Evolutionary conservation across 225 moss, liverwort and hornwort genomes (phyloP).

Genomic region (Pseudisothecium myosuroides): DNA sequence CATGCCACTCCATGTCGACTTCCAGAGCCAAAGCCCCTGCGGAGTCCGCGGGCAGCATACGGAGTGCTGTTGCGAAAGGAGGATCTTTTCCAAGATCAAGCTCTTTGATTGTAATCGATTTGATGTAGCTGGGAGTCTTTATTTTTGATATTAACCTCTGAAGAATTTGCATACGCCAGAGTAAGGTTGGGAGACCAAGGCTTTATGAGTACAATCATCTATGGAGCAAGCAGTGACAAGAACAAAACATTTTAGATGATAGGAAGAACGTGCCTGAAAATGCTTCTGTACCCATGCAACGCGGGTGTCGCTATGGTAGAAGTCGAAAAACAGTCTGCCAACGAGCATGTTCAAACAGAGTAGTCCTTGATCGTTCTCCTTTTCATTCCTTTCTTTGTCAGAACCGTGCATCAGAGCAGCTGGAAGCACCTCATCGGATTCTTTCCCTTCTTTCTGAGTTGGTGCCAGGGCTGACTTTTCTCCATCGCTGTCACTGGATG

Average conservation of each 20-base stretch:
- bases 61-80: conserved; percentile 66
- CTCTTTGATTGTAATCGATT: conserved; percentile 69
- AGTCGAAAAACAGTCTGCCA: conserved; percentile 78
- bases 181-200: not conserved
- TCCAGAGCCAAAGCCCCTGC: conserved; percentile 77
- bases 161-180: not conserved
- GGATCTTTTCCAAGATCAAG: conserved; percentile 81
- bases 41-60: conserved; percentile 58
- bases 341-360: conserved; percentile 64
- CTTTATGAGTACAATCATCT: not conserved
- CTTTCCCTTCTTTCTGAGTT: conserved; percentile 3
- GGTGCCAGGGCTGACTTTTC: conserved; percentile 1
- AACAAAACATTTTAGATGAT: not conserved
- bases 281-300: conserved; percentile 38
- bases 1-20: conserved; percentile 71
- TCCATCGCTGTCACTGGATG: conserved; percentile 27
- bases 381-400: not conserved
- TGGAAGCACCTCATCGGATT: conserved; percentile 4
- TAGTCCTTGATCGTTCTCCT: conserved; percentile 47
- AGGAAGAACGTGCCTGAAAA: conserved; percentile 59
- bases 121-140: conserved; percentile 73
- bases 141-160: conserved; percentile 76
- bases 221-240: not conserved
- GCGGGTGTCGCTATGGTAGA: conserved; percentile 65
- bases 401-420: not conserved